These are phyloP conservation scores for Hyaloscypha bicolor DNA, from an alignment of 495 filamentous ascomycete species.

Conservation along the genomic window DNA sequence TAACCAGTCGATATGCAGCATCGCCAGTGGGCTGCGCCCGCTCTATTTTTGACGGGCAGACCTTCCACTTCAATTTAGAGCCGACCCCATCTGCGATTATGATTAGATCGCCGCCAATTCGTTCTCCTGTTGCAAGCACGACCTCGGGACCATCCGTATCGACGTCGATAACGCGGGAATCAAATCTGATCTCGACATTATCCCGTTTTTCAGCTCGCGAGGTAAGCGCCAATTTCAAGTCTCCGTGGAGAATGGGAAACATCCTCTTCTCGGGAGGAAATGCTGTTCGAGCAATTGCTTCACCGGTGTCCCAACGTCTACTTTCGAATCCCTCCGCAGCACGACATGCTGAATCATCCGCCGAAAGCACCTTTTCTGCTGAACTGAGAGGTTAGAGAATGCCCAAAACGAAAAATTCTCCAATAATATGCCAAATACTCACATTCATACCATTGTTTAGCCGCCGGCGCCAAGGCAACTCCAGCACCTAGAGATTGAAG, in stretches of 20 bases:
- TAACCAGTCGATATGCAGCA: conserved; percentile 48
- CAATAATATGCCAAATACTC: neutral
- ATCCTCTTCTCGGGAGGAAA: neutral
- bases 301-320: neutral
- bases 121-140: neutral
- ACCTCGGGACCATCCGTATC: neutral
- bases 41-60: conserved; percentile 35
- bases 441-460: neutral
- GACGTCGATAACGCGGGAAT: neutral
- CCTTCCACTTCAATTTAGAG: conserved; percentile 37
- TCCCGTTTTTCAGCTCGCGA: neutral
- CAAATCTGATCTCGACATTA: neutral
- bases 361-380: neutral
- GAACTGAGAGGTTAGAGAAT: neutral
- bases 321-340: neutral
- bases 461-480: neutral
- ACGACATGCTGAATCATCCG: neutral
- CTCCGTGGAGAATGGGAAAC: neutral
- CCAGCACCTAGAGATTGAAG: neutral
- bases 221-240: neutral
- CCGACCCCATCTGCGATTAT: conserved; percentile 51
- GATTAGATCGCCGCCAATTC: conserved; percentile 42
- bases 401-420: neutral
- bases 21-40: conserved; percentile 44
- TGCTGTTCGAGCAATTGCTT: neutral